Conservation (phyloP, 2,329 filamentous ascomycete species). For the Cercospora janseana region DNA sequence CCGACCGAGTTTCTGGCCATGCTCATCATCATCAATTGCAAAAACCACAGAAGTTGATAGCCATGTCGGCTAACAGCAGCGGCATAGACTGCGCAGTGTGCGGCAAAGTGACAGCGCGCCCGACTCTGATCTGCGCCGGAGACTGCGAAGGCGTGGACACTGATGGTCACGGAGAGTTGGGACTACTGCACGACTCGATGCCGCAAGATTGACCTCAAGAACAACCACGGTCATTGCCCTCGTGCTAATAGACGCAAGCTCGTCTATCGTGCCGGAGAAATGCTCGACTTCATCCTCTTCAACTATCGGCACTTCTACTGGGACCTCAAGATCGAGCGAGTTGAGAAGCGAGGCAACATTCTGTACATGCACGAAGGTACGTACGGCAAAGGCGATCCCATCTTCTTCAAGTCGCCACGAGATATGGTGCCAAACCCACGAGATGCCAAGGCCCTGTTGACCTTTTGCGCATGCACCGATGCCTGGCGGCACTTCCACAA, state of each 20-base stretch:
- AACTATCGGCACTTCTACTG: constrained; percentile 10
- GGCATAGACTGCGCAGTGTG: constrained; percentile 1
- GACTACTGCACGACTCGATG: constrained; percentile 13
- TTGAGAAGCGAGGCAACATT: background rate
- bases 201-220: background rate
- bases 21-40: background rate
- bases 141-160: constrained; percentile 9
- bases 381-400: background rate
- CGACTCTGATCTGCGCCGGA: constrained; percentile 8
- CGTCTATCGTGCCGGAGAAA: constrained; percentile 23
- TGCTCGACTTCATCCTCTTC: constrained; percentile 23
- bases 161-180: background rate
- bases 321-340: constrained; percentile 12
- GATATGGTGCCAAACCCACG: background rate
- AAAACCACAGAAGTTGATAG: background rate
- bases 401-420: background rate
- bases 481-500: background rate
- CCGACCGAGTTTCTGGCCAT: background rate
- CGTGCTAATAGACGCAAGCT: constrained; percentile 14
- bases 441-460: background rate
- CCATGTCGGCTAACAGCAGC: background rate
- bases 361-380: background rate
- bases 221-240: background rate
- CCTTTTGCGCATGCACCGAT: background rate
- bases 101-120: background rate